Evolutionary conservation across 2,329 filamentous ascomycete genomes (phyloP).

Genomic region (Phialophora expanda): DNA sequence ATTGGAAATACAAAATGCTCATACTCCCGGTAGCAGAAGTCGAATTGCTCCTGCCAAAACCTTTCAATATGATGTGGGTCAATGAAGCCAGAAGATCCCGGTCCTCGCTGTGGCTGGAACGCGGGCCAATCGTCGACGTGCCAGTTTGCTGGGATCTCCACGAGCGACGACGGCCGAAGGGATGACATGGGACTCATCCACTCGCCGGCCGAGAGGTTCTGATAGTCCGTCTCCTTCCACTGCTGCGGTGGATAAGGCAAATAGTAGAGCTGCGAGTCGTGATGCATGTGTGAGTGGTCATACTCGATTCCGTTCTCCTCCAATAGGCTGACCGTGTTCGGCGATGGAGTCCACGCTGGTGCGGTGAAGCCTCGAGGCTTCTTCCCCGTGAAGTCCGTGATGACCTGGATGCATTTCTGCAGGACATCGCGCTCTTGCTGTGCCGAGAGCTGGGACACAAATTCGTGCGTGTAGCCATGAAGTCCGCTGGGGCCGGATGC

Average conservation of each 20-base stretch:
- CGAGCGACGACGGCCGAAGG: constrained; percentile 47
- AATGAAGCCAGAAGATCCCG: constrained; percentile 39
- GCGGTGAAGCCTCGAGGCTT: constrained; percentile 53
- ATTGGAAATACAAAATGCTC: constrained; percentile 56
- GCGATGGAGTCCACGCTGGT: constrained; percentile 50
- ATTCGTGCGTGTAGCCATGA: constrained; percentile 55
- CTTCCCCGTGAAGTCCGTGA: constrained; percentile 49
- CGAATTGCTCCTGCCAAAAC: constrained; percentile 56
- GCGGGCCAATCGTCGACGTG: constrained; percentile 57
- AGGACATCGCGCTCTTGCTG: constrained; percentile 49
- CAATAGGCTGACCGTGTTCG: constrained; percentile 47
- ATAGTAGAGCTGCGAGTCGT: constrained; percentile 46
- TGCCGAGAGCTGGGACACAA: constrained; percentile 40
- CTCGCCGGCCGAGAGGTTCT: constrained; percentile 34
- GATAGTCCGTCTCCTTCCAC: constrained; percentile 32
- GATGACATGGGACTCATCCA: constrained; percentile 46
- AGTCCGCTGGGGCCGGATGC: constrained; percentile 41
- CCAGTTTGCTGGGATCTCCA: constrained; percentile 56
- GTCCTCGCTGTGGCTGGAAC: constrained; percentile 44
- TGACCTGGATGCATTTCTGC: constrained; percentile 47
- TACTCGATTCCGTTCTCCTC: constrained; percentile 53
- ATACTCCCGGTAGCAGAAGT: constrained; percentile 53
- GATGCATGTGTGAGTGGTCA: constrained; percentile 57
- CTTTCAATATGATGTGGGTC: constrained; percentile 50
- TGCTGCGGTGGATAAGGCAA: constrained; percentile 24